Base-by-base conservation (phyloP, 768 basidiomycete species). In the Lactifluus pinguis region DNA sequence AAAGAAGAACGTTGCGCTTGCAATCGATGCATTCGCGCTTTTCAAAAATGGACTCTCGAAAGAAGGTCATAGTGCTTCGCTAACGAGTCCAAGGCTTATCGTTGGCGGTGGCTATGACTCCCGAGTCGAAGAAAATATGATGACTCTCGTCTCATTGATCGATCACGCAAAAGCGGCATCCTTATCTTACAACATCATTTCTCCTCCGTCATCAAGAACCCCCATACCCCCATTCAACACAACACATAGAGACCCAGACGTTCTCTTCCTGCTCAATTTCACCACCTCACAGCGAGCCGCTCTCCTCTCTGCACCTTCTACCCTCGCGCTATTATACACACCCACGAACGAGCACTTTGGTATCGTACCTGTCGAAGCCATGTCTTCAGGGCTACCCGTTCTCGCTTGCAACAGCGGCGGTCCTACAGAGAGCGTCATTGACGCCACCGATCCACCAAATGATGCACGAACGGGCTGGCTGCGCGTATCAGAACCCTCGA, bases 261-360 rank as follows among this genome's bases (percentile, higher is more conserved):
- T 98, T 39, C 74, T 93, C 30, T 90, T 99, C 74, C 78, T 98
- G n/a, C 82, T 94, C 64, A 98, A 97, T 74, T 94, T 97, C 72
- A 86, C 89, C 1, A 87, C 86, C 6, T 66, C 76, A 0, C 95
- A 98, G 70, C 87, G 95, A 34, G 84, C 89, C 1, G 85, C 86
- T 7, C 81, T 98, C 1, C 83, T 99, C 41, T 81, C 75, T 13
- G 79, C 83, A 5, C 71, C 81, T 0, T 80, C 79, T 5, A 90
- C 92, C 0, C 72, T 83, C 15, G 89, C 83, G 0, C 77, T 98
- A 0, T 79, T 99, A 7, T 99, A 99, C 71, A 99, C 95, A 0
- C 97, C 95, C 0, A 76, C 81, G 8, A 95, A 95, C 71, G 95
- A 99, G 68, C 95, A 99, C 71, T 97, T 98, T 71, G 97, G 95